Evolutionary conservation across 2,329 filamentous ascomycete genomes (phyloP).

Genomic region (Xylariaceae sp.): DNA sequence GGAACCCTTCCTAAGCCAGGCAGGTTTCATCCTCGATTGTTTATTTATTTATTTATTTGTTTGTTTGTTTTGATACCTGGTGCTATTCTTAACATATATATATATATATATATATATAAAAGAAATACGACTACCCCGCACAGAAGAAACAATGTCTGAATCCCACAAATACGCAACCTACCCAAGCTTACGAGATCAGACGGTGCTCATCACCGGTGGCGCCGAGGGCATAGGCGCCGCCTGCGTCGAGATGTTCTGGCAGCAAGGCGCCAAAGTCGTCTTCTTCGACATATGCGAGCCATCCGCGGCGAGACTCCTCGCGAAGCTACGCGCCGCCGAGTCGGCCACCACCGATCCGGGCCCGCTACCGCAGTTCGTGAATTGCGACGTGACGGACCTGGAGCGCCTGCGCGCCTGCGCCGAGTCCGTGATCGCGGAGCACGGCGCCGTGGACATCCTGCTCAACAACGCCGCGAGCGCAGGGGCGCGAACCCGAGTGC

Average conservation of each 20-base stretch:
- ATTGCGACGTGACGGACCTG: conserved; percentile 40
- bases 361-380: conserved; percentile 34
- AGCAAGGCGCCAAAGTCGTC: conserved; percentile 40
- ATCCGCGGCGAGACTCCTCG: conserved; percentile 31
- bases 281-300: conserved; percentile 38
- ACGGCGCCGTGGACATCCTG: conserved; percentile 31
- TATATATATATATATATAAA: too few species aligned
- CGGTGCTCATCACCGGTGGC: conserved; percentile 41
- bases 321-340: conserved; percentile 21
- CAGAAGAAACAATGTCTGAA: conserved; percentile 1
- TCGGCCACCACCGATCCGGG: conserved; percentile 2
- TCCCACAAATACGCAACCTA: conserved; percentile 33
- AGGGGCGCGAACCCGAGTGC: conserved; percentile 24
- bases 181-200: conserved; percentile 37
- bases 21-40: too few species aligned
- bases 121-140: background rate
- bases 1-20: too few species aligned
- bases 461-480: conserved; percentile 35
- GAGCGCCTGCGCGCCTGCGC: conserved; percentile 32
- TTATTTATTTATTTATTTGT: too few species aligned
- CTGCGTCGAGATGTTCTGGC: conserved; percentile 40
- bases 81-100: too few species aligned
- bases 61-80: too few species aligned
- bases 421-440: conserved; percentile 28
- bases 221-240: conserved; percentile 43